Conservation (phyloP, 805 yeast species). For the Saccharomycopsis guyanensis region DNA sequence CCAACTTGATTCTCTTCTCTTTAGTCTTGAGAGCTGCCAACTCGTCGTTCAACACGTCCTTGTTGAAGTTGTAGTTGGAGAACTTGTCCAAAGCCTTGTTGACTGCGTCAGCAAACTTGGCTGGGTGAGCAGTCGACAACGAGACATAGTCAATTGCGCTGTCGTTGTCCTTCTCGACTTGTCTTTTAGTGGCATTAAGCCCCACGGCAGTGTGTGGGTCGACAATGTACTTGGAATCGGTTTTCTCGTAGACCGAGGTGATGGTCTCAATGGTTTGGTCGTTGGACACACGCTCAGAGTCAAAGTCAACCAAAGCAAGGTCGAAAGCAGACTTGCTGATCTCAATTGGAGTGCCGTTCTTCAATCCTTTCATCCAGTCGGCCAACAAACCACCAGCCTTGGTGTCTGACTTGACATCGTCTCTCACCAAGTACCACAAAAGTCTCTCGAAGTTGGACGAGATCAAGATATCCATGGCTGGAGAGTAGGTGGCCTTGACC, state of each 20-base stretch:
- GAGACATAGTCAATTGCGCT: slow-evolving; percentile 48
- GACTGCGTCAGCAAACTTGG: slow-evolving; percentile 95
- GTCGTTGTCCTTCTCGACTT: slow-evolving; percentile 42
- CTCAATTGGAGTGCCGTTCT: slow-evolving; percentile 64
- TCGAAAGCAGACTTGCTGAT: slow-evolving; percentile 59
- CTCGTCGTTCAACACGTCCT: slow-evolving; percentile 83
- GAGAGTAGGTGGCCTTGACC: slow-evolving; percentile 86
- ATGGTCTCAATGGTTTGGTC: slow-evolving; percentile 75
- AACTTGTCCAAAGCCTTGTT: slow-evolving; percentile 62
- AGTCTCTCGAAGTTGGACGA: slow-evolving; percentile 95
- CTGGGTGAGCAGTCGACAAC: slow-evolving; percentile 97
- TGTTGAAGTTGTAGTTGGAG: slow-evolving; percentile 76
- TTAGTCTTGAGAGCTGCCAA: slow-evolving; percentile 61
- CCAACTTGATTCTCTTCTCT: slow-evolving; percentile 65
- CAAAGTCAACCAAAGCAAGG: slow-evolving; percentile 63
- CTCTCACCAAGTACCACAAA: slow-evolving; percentile 86
- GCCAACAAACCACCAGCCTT: slow-evolving; percentile 70
- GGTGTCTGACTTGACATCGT: slow-evolving; percentile 47
- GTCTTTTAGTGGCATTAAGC: slow-evolving; percentile 65
- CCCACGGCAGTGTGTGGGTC: slow-evolving; percentile 99
- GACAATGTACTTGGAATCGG: slow-evolving; percentile 62
- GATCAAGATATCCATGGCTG: slow-evolving; percentile 97
- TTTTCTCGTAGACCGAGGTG: slow-evolving; percentile 51
- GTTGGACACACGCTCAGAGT: slow-evolving; percentile 73
- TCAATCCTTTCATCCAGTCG: slow-evolving; percentile 73